Percentiles rank a stretch among this genome's conserved stretches.
Evolutionary conservation across 352 stramenopile species (phyloP).

Genomic region (Phytopythium cucurbitacearum): DNA sequence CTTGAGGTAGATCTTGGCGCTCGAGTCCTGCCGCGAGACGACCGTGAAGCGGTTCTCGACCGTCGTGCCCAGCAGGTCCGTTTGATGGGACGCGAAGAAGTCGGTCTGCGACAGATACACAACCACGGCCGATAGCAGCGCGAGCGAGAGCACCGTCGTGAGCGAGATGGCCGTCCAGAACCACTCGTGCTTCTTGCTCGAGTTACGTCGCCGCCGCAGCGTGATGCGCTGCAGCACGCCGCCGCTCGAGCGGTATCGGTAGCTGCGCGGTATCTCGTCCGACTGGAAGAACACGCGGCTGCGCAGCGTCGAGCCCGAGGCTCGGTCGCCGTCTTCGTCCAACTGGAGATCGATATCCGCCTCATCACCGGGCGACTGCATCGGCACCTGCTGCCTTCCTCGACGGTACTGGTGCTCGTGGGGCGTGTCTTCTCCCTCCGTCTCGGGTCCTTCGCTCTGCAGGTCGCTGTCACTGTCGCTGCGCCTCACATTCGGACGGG

Average conservation of each 20-base stretch:
- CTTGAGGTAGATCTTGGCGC: constrained; percentile 76
- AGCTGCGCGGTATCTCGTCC: constrained; percentile 17
- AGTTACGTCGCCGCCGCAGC: constrained; percentile 44
- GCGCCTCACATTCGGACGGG: background rate
- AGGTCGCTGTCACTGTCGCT: constrained; percentile 9
- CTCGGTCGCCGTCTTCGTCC: constrained; percentile 14
- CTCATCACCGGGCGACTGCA: constrained; percentile 64
- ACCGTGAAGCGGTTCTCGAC: constrained; percentile 82
- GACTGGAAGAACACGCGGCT: constrained; percentile 51
- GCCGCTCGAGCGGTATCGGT: constrained; percentile 27
- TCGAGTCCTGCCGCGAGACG: constrained; percentile 52
- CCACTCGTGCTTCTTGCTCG: constrained; percentile 34
- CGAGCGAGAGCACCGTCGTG: constrained; percentile 65
- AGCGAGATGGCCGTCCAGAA: constrained; percentile 78
- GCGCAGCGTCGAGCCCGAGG: constrained; percentile 6
- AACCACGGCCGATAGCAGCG: constrained; percentile 47
- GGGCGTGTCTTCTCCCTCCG: constrained; percentile 15
- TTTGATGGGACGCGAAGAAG: constrained; percentile 81
- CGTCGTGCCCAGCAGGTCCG: constrained; percentile 72
- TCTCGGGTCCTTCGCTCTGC: constrained; percentile 8
- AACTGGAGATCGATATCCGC: constrained; percentile 29
- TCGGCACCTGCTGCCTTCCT: constrained; percentile 52
- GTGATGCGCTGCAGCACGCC: constrained; percentile 51
- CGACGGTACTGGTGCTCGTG: constrained; percentile 49
- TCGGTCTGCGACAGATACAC: constrained; percentile 77